A percentile compares a stretch with the other conserved stretches of the same genome.
These are phyloP conservation scores for Colletotrichum tofieldiae DNA, from an alignment of 2,329 filamentous ascomycete species.

Conservation along the genomic window DNA sequence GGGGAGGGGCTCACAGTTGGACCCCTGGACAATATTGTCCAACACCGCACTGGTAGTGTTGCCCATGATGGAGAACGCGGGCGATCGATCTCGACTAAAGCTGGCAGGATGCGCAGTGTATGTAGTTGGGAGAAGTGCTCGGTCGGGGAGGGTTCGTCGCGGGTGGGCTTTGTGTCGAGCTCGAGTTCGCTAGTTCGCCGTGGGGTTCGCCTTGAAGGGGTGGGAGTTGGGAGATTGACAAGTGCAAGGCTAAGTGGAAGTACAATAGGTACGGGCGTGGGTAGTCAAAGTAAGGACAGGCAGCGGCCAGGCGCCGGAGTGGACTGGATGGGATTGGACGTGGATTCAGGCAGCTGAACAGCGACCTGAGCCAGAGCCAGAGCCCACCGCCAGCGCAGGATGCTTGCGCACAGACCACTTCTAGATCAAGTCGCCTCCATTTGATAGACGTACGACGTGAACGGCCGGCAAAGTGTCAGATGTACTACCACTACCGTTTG, in stretches of 20 bases:
- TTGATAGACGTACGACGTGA: constrained; percentile 28
- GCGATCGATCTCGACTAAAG: constrained; percentile 24
- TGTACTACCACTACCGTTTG: constrained; percentile 34
- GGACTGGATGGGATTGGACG: constrained; percentile 11
- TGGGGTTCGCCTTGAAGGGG: constrained; percentile 26
- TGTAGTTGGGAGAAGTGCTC: background rate
- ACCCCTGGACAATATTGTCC: constrained; percentile 95
- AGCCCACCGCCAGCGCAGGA: constrained; percentile 12
- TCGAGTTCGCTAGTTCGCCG: constrained; percentile 32
- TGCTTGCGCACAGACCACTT: constrained; percentile 27
- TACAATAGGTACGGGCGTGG: constrained; percentile 11
- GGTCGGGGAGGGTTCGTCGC: constrained; percentile 13
- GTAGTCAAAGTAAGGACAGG: constrained; percentile 31
- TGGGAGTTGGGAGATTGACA: constrained; percentile 27
- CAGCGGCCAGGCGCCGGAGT: constrained; percentile 27
- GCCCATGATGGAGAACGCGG: constrained; percentile 66
- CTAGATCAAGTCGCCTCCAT: constrained; percentile 23
- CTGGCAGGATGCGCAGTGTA: constrained; percentile 11
- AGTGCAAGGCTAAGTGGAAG: constrained; percentile 21
- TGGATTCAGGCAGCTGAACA: constrained; percentile 34
- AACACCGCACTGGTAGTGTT: constrained; percentile 83
- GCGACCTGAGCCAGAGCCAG: constrained; percentile 13
- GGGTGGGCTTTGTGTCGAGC: constrained; percentile 30
- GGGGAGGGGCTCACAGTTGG: constrained; percentile 80
- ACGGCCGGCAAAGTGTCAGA: constrained; percentile 29